phyloP scores from a whole-genome alignment of 2,329 filamentous ascomycete species.

The Hymenoscyphus infarciens region DNA sequence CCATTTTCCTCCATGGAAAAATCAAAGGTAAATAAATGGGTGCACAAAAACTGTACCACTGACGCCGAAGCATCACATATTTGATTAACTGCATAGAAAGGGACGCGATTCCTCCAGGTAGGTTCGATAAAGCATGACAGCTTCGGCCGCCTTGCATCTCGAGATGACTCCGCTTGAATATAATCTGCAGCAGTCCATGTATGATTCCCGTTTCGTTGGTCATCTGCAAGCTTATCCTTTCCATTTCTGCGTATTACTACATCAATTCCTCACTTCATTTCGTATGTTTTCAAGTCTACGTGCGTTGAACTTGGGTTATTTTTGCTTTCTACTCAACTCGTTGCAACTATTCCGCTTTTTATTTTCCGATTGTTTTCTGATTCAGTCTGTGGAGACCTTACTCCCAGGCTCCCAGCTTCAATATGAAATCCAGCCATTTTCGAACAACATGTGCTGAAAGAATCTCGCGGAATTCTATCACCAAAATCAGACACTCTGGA shows the following conservation, averaged over 20 bases:
- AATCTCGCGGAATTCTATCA: no score
- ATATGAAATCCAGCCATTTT: no score
- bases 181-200: not conserved
- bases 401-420: no score
- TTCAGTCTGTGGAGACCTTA: no score
- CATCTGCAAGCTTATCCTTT: not conserved
- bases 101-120: not conserved
- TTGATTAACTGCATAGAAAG: not conserved
- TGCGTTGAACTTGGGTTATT: no score
- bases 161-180: not conserved
- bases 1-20: not conserved
- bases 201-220: not conserved
- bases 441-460: no score
- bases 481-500: no score
- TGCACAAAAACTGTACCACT: conserved; percentile 6
- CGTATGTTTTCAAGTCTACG: no score
- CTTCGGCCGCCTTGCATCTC: conserved; percentile 1
- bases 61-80: conserved; percentile 8
- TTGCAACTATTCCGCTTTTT: no score
- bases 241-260: not conserved
- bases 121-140: conserved; percentile 5
- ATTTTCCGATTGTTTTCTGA: no score
- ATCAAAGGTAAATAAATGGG: conserved; percentile 6
- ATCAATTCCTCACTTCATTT: not conserved
- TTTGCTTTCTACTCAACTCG: no score